Base-by-base conservation (phyloP, 176 grass and related monocot genomes). In the Oryza punctata region DNA sequence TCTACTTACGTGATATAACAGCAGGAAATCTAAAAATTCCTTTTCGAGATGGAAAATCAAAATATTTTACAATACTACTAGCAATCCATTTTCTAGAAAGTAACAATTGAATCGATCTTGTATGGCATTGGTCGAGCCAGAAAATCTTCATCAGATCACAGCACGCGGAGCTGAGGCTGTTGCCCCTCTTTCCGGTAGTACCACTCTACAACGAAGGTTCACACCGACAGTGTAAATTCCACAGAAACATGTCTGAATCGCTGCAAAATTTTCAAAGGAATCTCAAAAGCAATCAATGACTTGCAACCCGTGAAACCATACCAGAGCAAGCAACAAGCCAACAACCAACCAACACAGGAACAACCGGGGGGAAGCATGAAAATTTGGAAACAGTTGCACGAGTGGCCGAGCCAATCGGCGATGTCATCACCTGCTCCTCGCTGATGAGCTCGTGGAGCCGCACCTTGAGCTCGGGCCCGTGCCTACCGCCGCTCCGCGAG, bases 401-500 rank as follows among this genome's bases (percentile, higher is more conserved):
- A 85, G 81, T 33, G 77, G 33, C 7, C 23, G 43, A 13, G 78
- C 5, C 24, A 75, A 61, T 50, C 5, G 47, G 25, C 26, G 73
- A 75, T 65, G 83, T 60, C 73, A n/a, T 90, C 46, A 99, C 96
- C 91, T 99, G 96, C 69, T 99, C 96, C 82, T 96, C 83, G 85
- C 73, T 96, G 40, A 99, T 88, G 84, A 99, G 91, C 81, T 96
- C 91, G 84, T 94, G 87, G 0, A 99, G 82, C 23, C 96, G 83
- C 73, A 92, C 60, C 91, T 90, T 94, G 84, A 99, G 89, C 83
- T 90, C 87, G 21, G 89, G 93, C 54, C 96, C 93, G 73, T 92
- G 91, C 9, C 96, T 87, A 13, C 96, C 96, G 9, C 96, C 93
- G 60, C 96, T 99, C 65, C 69, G 77, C 2, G 96, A 99, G 81